Base-by-base conservation (phyloP, 306 rosid genomes). In the Ormosia emarginata region DNA sequence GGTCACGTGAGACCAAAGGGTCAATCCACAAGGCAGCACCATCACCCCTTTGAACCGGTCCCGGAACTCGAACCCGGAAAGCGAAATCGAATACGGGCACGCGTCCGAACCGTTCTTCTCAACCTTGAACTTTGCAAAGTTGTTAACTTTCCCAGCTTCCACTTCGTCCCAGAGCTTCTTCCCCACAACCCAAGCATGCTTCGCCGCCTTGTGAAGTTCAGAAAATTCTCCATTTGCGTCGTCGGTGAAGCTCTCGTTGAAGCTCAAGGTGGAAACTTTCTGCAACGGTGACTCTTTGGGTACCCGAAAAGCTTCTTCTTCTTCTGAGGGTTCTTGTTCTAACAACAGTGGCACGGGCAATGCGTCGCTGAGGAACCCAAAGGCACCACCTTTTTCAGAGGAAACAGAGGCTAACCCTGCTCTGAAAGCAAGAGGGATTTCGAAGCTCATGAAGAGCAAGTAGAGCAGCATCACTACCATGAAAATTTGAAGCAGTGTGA, bases 1-100 rank as follows among this genome's bases (percentile, higher is more conserved):
- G 2, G 99, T 90, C 6, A 95, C 82, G 70, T 95, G 97, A 5
- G 98, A 95, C 97, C 98, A 86, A 32, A 93, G 89, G 37, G 98
- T 93, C 83, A 95, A 65, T 53, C 98, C 98, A 18, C 98, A 95
- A 0, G 98, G 97, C 49, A 95, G 56, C 67, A 86, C 94, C 91
- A 93, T 41, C 14, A 93, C 83, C 69, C 87, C 90, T 17, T 86
- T 79, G 4, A 82, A 43, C 66, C 50, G 85, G 15, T 77, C 88
- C 40, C 37, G 58, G 30, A 94, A 91, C 53, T 85, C 91, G n/a
- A 84, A 50, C 71, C 93, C 97, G 2, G 92, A 82, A 1, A 92
- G 44, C 4, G 92, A 12, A 79, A 93, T 82, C 78, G 97, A 95
- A 76, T 83, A 71, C 17, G 91, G 91, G 58, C 97, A 95, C 29